These are phyloP conservation scores for Xylariaceae sp. DNA, from an alignment of 2,329 filamentous ascomycete genomes.

Conservation along the genomic window DNA sequence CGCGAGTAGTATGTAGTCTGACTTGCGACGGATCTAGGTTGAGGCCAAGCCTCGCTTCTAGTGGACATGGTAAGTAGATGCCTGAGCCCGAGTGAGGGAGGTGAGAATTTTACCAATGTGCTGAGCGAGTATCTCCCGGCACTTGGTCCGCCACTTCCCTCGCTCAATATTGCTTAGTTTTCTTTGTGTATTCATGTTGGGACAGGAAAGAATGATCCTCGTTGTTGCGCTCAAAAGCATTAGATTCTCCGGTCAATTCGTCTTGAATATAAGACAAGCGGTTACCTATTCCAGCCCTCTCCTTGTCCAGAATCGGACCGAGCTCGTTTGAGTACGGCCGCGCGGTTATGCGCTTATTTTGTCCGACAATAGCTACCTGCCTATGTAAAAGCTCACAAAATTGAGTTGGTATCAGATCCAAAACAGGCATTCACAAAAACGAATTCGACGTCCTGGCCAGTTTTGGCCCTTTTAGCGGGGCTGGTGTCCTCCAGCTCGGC, in stretches of 20 bases:
- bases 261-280: too few species aligned
- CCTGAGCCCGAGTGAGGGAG: background rate
- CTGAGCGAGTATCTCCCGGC: background rate
- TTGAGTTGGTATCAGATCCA: background rate
- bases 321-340: too few species aligned
- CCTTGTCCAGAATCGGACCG: too few species aligned
- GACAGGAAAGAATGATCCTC: background rate
- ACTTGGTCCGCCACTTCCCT: background rate
- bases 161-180: background rate
- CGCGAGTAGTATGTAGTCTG: slow-evolving; percentile 8
- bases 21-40: background rate
- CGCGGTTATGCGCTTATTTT: too few species aligned
- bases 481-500: background rate
- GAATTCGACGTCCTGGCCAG: background rate
- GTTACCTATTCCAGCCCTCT: too few species aligned
- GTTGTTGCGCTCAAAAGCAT: too few species aligned
- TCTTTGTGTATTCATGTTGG: background rate
- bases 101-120: background rate
- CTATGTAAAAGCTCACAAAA: too few species aligned
- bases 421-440: background rate
- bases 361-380: too few species aligned
- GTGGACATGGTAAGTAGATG: background rate
- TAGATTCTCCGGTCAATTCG: too few species aligned
- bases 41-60: background rate
- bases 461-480: background rate